Base-by-base conservation (phyloP, 2,329 filamentous ascomycete genomes). In the Colletotrichum falcatum region DNA sequence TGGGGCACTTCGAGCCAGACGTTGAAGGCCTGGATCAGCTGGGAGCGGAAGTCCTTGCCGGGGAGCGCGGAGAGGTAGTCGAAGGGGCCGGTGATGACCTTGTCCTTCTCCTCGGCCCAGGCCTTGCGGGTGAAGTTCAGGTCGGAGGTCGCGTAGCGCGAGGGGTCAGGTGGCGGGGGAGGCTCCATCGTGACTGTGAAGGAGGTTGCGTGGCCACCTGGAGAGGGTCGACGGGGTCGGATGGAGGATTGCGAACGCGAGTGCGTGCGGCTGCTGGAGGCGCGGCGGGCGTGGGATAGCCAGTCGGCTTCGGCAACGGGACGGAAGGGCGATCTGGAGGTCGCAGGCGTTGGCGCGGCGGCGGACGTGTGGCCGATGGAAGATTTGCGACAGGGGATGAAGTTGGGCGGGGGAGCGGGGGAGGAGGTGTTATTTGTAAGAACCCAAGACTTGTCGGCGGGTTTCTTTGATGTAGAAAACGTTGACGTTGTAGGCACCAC, bases 11-110 rank as follows among this genome's bases (percentile, higher is more conserved):
- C 86, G 20, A 97, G 84, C 91, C 92, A 95, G 61, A 87, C 86
- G 78, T 97, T 94, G 85, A 97, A 97, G 53, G 93, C 91, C 53
- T 86, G 88, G 76, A 97, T 94, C 76, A 95, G 86, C 81, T 93
- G 91, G 55, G 91, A 88, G 74, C 94, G 90, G 77, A 97, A 92
- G 80, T 96, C 93, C 81, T 97, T 96, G 73, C 94, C 94, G 0
- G 93, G 93, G 73, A 94, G 91, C 54, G 88, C 88, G 76, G 90
- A 88, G 72, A 96, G 86, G 79, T 97, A 97, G 77, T 95, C 91
- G 76, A 90, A 97, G 1, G 94, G 94, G 0, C 91, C 94, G 58
- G 91, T 84, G 63, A 97, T 83, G 71, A 95, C 90, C 79, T 89
- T 89, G 79, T 96, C 93, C 83, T 96, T 95, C 76, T 92, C 88